These are phyloP conservation scores for Termitomyces sp. DNA, from an alignment of 768 basidiomycete species.

Conservation along the genomic window DNA sequence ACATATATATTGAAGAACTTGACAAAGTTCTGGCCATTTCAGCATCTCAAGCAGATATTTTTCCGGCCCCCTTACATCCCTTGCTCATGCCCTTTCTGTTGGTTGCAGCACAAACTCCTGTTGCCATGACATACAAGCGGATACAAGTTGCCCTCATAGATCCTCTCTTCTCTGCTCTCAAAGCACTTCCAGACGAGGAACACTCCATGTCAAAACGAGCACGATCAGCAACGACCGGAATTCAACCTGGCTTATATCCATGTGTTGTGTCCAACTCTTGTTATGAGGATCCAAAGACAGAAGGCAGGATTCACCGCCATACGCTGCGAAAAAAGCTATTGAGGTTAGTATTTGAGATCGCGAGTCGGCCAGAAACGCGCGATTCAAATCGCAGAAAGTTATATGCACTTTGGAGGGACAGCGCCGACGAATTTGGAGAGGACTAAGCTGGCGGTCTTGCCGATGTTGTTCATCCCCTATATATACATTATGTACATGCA, in stretches of 20 bases:
- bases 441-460: constrained; percentile 18
- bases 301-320: constrained; percentile 27
- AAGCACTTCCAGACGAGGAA: constrained; percentile 31
- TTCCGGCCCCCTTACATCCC: constrained; percentile 28
- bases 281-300: constrained; percentile 31
- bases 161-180: constrained; percentile 60
- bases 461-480: background rate
- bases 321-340: constrained; percentile 53
- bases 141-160: constrained; percentile 62
- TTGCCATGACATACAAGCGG: constrained; percentile 64
- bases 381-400: constrained; percentile 80
- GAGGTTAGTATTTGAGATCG: constrained; percentile 62
- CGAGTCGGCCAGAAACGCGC: constrained; percentile 67
- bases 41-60: constrained; percentile 37
- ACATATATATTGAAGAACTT: constrained; percentile 88
- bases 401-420: constrained; percentile 75
- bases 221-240: constrained; percentile 23
- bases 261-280: constrained; percentile 53
- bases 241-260: constrained; percentile 28
- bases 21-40: constrained; percentile 51
- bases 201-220: constrained; percentile 41
- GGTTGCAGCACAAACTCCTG: constrained; percentile 65
- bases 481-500: background rate
- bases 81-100: constrained; percentile 66
- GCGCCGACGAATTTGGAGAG: constrained; percentile 34